Percentiles rank a stretch among this genome's conserved stretches.
phyloP scores from a whole-genome alignment of 768 basidiomycete species.

The Agrocybe chaxingu region DNA sequence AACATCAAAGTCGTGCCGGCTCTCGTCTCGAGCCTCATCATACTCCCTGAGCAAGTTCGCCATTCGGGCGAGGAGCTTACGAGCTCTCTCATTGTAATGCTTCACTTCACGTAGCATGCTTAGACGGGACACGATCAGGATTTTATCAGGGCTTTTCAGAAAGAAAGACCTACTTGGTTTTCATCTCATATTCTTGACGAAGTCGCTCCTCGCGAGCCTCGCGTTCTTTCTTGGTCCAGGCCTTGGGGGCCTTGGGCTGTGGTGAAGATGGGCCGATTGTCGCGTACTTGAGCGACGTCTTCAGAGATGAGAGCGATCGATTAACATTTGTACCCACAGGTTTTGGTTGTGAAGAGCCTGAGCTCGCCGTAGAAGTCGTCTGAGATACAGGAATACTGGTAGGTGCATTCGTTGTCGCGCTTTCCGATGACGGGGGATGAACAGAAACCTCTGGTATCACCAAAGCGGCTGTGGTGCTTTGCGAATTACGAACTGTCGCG shows the following conservation, averaged over 20 bases:
- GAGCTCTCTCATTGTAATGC: slow-evolving; percentile 62
- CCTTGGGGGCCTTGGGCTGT: slow-evolving; percentile 19
- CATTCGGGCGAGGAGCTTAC: slow-evolving; percentile 66
- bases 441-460: slow-evolving; percentile 17
- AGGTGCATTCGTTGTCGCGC: slow-evolving; percentile 1
- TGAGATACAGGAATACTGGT: slow-evolving; percentile 6
- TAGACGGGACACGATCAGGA: background rate
- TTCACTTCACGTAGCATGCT: slow-evolving; percentile 61
- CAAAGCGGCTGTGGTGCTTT: slow-evolving; percentile 1
- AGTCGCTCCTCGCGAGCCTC: slow-evolving; percentile 45
- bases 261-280: slow-evolving; percentile 24
- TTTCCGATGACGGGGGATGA: slow-evolving; percentile 18
- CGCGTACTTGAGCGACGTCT: slow-evolving; percentile 9
- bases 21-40: slow-evolving; percentile 52
- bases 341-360: slow-evolving; percentile 12
- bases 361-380: slow-evolving; percentile 11
- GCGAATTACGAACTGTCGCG: slow-evolving; percentile 5
- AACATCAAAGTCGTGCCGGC: slow-evolving; percentile 46
- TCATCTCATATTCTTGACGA: slow-evolving; percentile 55
- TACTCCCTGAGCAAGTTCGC: slow-evolving; percentile 63
- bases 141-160: slow-evolving; percentile 4
- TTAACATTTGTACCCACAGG: slow-evolving; percentile 5
- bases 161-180: slow-evolving; percentile 41
- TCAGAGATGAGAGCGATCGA: slow-evolving; percentile 10
- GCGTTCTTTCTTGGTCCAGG: slow-evolving; percentile 28